A percentile compares a stretch with the other conserved stretches of the same genome.
Evolutionary conservation across 1,139 yeast species (phyloP).

Genomic region (Meyerozyma guilliermondii): DNA sequence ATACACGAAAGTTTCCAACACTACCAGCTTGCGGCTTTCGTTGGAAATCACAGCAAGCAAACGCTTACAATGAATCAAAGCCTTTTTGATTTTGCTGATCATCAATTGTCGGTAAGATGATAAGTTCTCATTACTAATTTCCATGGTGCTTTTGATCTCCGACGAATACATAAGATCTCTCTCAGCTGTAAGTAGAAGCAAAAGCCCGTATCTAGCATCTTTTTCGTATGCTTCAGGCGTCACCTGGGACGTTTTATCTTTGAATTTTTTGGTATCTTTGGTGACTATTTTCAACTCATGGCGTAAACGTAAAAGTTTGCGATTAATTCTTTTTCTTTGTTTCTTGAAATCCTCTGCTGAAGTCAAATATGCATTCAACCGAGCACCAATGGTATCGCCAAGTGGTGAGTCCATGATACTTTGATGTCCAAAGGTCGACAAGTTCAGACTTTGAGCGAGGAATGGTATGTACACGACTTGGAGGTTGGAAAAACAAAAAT

Average conservation of each 20-base stretch:
- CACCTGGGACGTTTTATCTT: constrained; percentile 38
- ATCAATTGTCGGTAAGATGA: constrained; percentile 49
- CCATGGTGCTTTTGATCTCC: constrained; percentile 56
- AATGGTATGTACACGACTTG: not conserved
- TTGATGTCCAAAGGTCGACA: not conserved
- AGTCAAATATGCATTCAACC: constrained; percentile 45
- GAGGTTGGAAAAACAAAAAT: constrained; percentile 20
- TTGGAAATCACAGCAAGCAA: constrained; percentile 38
- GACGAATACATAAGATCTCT: constrained; percentile 65
- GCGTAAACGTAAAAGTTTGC: constrained; percentile 51
- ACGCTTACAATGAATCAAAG: constrained; percentile 40
- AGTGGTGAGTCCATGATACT: constrained; percentile 31
- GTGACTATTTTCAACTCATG: constrained; percentile 52
- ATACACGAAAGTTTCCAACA: constrained; percentile 58
- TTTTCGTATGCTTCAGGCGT: constrained; percentile 39
- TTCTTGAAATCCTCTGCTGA: constrained; percentile 48
- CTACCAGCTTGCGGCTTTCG: constrained; percentile 22
- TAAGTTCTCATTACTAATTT: constrained; percentile 39
- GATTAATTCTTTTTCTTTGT: constrained; percentile 42
- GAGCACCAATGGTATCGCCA: constrained; percentile 40
- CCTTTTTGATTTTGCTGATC: constrained; percentile 64
- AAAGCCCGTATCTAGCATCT: constrained; percentile 42
- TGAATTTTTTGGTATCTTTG: constrained; percentile 53
- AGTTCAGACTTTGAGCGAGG: not conserved
- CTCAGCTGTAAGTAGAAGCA: constrained; percentile 57